These are phyloP conservation scores for Caryopteris hybrid DNA, from an alignment of 305 asterid species.

Conservation along the genomic window DNA sequence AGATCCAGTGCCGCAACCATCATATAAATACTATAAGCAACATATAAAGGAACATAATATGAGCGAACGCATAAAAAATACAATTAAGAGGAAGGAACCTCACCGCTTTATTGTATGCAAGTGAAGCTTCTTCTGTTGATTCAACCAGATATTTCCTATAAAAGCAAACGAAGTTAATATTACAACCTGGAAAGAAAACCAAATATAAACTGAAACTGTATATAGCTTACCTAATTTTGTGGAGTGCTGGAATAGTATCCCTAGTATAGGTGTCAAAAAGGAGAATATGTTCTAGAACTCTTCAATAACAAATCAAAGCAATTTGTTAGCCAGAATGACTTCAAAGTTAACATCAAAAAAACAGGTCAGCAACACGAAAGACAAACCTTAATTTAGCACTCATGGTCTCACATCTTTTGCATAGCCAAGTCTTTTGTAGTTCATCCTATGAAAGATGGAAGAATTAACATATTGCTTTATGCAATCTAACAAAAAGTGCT, in stretches of 20 bases:
- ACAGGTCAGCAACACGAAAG: constrained; percentile 20
- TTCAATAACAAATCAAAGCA: constrained; percentile 33
- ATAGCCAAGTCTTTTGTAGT: constrained; percentile 88
- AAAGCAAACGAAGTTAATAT: constrained; percentile 12
- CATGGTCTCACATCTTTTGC: constrained; percentile 98
- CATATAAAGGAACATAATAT: neutral
- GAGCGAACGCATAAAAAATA: constrained; percentile 1
- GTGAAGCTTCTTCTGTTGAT: constrained; percentile 92
- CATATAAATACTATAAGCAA: constrained; percentile 3
- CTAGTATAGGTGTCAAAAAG: constrained; percentile 88
- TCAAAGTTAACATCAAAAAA: constrained; percentile 11
- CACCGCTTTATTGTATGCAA: constrained; percentile 96
- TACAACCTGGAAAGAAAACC: neutral
- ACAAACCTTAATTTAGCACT: constrained; percentile 89
- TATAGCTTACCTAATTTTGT: constrained; percentile 66
- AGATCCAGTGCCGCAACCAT: neutral
- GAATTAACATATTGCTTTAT: constrained; percentile 10
- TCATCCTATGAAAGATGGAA: constrained; percentile 59
- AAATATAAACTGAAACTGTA: neutral
- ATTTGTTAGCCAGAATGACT: constrained; percentile 16
- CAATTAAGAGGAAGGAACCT: constrained; percentile 15
- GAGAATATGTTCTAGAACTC: constrained; percentile 90
- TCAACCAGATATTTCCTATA: constrained; percentile 83
- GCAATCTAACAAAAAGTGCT: constrained; percentile 10
- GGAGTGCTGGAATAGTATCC: constrained; percentile 90